Conservation (phyloP, 306 rosid species). For the Trifolium subterraneum region DNA sequence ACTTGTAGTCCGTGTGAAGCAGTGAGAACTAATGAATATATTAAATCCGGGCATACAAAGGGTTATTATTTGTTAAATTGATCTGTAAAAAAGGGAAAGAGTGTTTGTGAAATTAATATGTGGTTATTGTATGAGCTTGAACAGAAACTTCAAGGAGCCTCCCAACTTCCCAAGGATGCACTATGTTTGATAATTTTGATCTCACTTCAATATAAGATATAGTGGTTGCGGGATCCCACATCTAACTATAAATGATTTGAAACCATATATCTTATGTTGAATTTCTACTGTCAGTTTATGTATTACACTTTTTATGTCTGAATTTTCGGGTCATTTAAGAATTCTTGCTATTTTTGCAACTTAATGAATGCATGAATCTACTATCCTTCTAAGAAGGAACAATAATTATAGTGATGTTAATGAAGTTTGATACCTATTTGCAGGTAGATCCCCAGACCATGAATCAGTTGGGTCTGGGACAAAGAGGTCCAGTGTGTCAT, state of each 20-base stretch:
- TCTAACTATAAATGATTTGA: neutral
- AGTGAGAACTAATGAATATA: constrained; percentile 8
- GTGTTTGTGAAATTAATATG: neutral
- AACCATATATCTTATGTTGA: neutral
- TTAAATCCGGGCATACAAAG: neutral
- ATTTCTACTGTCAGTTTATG: constrained; percentile 11
- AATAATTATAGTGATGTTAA: constrained; percentile 24
- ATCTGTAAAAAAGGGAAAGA: neutral
- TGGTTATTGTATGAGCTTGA: neutral
- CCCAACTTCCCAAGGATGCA: neutral
- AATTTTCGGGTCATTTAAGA: constrained; percentile 2
- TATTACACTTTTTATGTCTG: constrained; percentile 15
- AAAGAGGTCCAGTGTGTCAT: constrained; percentile 83
- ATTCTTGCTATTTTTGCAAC: constrained; percentile 6
- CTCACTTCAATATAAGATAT: neutral
- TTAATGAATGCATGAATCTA: constrained; percentile 31
- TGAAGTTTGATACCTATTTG: constrained; percentile 42
- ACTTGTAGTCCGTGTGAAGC: constrained; percentile 19
- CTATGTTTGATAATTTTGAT: constrained; percentile 9
- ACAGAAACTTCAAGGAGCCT: neutral
- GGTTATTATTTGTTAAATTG: neutral
- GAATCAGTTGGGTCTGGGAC: constrained; percentile 94
- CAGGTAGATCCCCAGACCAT: constrained; percentile 87
- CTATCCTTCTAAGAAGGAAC: neutral
- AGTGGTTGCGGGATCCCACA: neutral